Evolutionary conservation across 2,329 filamentous ascomycete genomes (phyloP), one percentile per base, ranked within the genome.

Genomic region (Exophiala viscosa): DNA sequence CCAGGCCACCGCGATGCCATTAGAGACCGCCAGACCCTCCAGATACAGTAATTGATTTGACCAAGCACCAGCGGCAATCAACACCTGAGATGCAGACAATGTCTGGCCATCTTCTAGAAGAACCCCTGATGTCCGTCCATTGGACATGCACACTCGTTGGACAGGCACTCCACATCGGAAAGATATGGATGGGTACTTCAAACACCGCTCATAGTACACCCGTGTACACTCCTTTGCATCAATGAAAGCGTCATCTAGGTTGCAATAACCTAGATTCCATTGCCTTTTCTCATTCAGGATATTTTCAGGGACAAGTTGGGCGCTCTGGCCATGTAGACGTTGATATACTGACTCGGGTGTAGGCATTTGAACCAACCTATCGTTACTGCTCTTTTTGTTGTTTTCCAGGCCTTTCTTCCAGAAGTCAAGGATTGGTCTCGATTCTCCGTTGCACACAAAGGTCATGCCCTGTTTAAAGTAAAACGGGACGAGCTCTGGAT

Each of bases 381-480:
- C 38, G 8, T 49, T 31, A 23, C 18, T 18, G 17, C 17, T n/a
- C 28, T 14, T 32, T n/a, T 15, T 28, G 18, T 52, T 45, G 15
- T 49, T 18, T 34, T 15, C 51, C 8, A 20, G 39, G 5, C 23
- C 23, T 28, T 28, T 28, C 23, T 28, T 28, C 23, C 28, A 45
- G 18, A 54, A 48, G 18, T 60, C 54, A 9, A 45, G 43, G 42
- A 58, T 54, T 9, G 48, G 59, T 11, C 59, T 50, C 6, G 52
- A 59, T 39, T 55, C 47, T 2, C 60, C 62, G 36, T 63, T 55
- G 33, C 42, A 55, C 3, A 57, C 55, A 45, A 61, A 65, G 1
- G 61, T 52, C 62, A 65, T 64, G 8, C 63, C 63, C 45, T 64
- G 61, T 45, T 63, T 53, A 52, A 58, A 63, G 31, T 58, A 56